Percentiles rank a stretch among this genome's conserved stretches.
phyloP scores from a whole-genome alignment of 129 eudicot species.

The Chrysanthemum lavandulifolium region DNA sequence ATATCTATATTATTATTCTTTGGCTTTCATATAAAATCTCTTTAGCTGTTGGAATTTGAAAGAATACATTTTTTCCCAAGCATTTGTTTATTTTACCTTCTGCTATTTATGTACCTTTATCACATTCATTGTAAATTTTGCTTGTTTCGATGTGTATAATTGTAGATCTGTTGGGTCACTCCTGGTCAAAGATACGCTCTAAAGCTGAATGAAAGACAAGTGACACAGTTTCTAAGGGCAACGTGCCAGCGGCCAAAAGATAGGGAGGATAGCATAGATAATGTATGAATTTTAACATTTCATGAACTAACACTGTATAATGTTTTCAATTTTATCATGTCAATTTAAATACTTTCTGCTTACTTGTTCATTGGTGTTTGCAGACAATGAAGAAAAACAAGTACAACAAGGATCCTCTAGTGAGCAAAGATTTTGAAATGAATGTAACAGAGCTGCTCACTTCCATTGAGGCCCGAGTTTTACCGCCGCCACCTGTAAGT shows the following conservation, averaged over 20 bases:
- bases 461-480: conserved; percentile 59
- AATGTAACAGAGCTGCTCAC: conserved; percentile 33
- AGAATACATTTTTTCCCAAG: too few relatives aligned
- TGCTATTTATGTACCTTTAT: background rate
- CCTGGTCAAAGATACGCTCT: conserved; percentile 50
- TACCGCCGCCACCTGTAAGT: conserved; percentile 31
- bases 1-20: too few relatives aligned
- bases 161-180: conserved; percentile 47
- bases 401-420: conserved; percentile 39
- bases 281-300: conserved; percentile 13
- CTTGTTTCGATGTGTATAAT: background rate
- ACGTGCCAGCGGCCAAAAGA: conserved; percentile 61
- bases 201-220: conserved; percentile 66
- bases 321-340: background rate
- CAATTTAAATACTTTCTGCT: background rate
- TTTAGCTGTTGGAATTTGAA: too few relatives aligned
- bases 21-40: too few relatives aligned
- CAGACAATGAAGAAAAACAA: conserved; percentile 44
- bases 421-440: conserved; percentile 55
- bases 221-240: conserved; percentile 49
- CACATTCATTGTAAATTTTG: background rate
- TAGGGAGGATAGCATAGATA: conserved; percentile 31
- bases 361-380: background rate
- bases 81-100: background rate
- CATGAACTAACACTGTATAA: background rate